Percentiles rank a stretch among this genome's conserved stretches.
Conservation (phyloP, 2,329 filamentous ascomycete species). For the Sphaerostilbella broomeana region DNA sequence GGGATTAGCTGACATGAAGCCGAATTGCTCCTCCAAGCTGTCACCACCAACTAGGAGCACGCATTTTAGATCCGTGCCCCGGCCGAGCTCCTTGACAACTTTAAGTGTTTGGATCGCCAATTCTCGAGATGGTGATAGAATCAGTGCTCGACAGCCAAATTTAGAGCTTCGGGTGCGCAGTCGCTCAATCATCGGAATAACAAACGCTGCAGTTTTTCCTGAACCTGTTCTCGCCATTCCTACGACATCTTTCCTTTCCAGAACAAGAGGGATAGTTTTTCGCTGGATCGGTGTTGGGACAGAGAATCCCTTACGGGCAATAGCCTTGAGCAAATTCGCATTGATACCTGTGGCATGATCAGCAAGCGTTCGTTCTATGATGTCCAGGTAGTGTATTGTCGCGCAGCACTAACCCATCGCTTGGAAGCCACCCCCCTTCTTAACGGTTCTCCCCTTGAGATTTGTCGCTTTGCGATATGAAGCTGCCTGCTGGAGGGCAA, state of each 20-base stretch:
- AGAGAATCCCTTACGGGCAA: conserved; percentile 87
- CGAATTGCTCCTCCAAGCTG: conserved; percentile 91
- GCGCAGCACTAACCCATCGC: conserved; percentile 63
- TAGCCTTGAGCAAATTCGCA: conserved; percentile 77
- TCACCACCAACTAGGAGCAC: conserved; percentile 91
- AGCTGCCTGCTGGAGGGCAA: conserved; percentile 78
- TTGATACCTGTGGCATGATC: conserved; percentile 54
- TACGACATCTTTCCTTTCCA: conserved; percentile 91
- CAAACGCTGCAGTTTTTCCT: conserved; percentile 96
- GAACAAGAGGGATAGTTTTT: conserved; percentile 87
- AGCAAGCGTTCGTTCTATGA: background rate
- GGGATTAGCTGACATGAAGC: conserved; percentile 85
- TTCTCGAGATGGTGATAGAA: conserved; percentile 89
- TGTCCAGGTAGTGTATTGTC: background rate
- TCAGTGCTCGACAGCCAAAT: conserved; percentile 78
- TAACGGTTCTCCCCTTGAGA: conserved; percentile 75
- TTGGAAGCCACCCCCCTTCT: conserved; percentile 96
- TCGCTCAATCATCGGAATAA: conserved; percentile 96
- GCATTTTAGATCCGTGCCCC: conserved; percentile 85
- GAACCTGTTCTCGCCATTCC: conserved; percentile 99
- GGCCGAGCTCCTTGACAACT: conserved; percentile 89
- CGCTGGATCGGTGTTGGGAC: conserved; percentile 96
- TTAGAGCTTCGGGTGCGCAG: conserved; percentile 81
- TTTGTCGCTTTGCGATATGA: conserved; percentile 81
- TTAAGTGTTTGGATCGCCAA: conserved; percentile 91